Percentiles rank a stretch among this genome's conserved stretches.
Evolutionary conservation across 768 basidiomycete species (phyloP).

Genomic region (Epithele typhae): DNA sequence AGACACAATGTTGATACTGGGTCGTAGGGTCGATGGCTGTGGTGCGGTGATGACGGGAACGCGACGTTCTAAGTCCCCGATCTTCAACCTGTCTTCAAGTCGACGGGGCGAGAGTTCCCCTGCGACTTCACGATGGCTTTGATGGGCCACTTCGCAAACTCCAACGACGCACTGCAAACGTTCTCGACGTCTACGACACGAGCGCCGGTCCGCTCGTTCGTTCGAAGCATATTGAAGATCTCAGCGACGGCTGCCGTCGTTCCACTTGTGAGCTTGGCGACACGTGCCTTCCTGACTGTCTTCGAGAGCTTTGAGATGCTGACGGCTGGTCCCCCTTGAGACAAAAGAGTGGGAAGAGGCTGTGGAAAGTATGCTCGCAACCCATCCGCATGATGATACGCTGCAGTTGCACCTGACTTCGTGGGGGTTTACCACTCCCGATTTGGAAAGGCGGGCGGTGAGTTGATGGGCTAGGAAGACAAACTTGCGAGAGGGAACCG

Average conservation of each 20-base stretch:
- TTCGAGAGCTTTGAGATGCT: constrained; percentile 25
- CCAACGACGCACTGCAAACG: constrained; percentile 60
- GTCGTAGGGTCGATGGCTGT: constrained; percentile 67
- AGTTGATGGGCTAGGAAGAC: constrained; percentile 92
- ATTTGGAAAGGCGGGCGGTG: constrained; percentile 74
- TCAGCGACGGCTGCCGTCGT: constrained; percentile 61
- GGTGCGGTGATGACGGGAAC: constrained; percentile 83
- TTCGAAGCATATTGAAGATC: constrained; percentile 54
- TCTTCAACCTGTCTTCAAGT: constrained; percentile 41
- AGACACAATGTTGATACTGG: constrained; percentile 66
- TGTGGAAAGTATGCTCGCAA: constrained; percentile 90
- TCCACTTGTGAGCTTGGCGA: constrained; percentile 40
- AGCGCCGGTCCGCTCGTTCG: constrained; percentile 31
- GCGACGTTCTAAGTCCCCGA: constrained; percentile 47
- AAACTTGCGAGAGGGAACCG: constrained; percentile 83
- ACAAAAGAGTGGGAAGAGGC: constrained; percentile 84
- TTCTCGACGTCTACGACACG: constrained; percentile 51
- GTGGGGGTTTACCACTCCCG: constrained; percentile 25
- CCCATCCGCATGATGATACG: constrained; percentile 71
- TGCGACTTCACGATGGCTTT: constrained; percentile 21
- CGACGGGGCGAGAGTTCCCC: constrained; percentile 39
- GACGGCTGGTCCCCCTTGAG: constrained; percentile 39
- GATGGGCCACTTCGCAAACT: constrained; percentile 69
- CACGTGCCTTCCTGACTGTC: constrained; percentile 44
- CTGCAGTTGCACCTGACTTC: constrained; percentile 56